Evolutionary conservation across 1,284 basidiomycete species (phyloP).

Genomic region (Puccinia triticina): DNA sequence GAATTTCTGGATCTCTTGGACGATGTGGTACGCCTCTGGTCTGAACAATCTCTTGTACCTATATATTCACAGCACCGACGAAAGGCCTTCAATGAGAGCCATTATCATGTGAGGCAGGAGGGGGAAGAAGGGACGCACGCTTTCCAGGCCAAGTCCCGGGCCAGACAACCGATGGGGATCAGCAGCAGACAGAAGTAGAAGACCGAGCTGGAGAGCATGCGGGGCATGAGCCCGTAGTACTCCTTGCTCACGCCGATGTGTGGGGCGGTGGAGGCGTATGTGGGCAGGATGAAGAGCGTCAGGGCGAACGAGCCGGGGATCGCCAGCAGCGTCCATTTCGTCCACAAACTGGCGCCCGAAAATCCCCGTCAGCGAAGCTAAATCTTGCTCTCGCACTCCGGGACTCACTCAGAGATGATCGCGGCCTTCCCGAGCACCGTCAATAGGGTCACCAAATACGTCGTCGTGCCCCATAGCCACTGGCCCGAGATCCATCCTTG

Average conservation of each 20-base stretch:
- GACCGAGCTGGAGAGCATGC: conserved; percentile 79
- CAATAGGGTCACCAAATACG: conserved; percentile 87
- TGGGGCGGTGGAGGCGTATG: conserved; percentile 87
- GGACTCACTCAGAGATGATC: conserved; percentile 86
- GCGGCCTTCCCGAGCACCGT: conserved; percentile 98
- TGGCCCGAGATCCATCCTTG: conserved; percentile 83
- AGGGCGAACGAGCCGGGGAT: conserved; percentile 96
- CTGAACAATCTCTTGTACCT: conserved; percentile 88
- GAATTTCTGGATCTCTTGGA: conserved; percentile 88
- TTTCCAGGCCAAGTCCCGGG: conserved; percentile 94
- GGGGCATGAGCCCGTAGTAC: conserved; percentile 80
- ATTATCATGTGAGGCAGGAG: neutral
- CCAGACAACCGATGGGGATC: conserved; percentile 82
- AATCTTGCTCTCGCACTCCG: conserved; percentile 68
- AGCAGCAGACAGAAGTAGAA: conserved; percentile 89
- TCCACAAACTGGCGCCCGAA: conserved; percentile 37
- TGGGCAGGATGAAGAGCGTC: conserved; percentile 87
- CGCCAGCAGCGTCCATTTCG: conserved; percentile 63
- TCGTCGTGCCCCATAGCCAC: conserved; percentile 97
- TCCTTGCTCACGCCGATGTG: conserved; percentile 83
- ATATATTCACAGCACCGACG: neutral
- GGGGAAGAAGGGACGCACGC: conserved; percentile 67
- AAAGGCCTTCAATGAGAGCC: neutral
- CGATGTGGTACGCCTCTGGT: conserved; percentile 91
- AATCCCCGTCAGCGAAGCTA: conserved; percentile 61